Base-by-base conservation (phyloP, 2,329 filamentous ascomycete genomes). In the Cercospora janseana region DNA sequence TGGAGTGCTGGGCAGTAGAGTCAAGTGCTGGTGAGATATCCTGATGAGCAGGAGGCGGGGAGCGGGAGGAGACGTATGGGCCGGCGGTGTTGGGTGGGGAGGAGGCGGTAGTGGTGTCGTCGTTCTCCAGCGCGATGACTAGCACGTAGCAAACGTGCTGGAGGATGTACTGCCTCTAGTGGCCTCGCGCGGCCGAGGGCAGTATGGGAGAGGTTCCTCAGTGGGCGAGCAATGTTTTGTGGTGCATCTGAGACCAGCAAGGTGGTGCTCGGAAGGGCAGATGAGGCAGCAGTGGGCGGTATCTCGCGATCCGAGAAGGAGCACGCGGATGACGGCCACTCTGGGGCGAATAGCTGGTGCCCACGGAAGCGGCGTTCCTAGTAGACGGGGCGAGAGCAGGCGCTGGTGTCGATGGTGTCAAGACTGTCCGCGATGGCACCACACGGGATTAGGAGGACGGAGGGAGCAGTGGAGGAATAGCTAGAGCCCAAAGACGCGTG, bases 41-140 rank as follows among this genome's bases (percentile, higher is more conserved):
- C 53, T 53, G 51, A 16, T 23, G 35, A 13, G 26, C 20, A 21
- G 45, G 20, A 51, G 49, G 49, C 57, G 28, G 38, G 49, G 52
- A 40, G 31, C 49, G 56, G 38, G 61, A 61, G 56, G 45, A 31
- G 43, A 34, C 54, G 63, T 43, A 23, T 66, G 62, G 63, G 60
- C 56, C 55, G 64, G 59, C 63, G 64, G 62, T 56, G 57, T 54
- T 62, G 64, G 63, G 58, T 57, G 61, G 59, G 53, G 63, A 59
- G 52, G 56, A 54, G 38, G 54, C 38, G 44, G 43, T 42, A 32
- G 55, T 12, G 29, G 29, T 46, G 49, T 51, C 49, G 42, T 60
- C 56, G 60, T 58, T 57, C 55, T 65, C 63, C 64, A 66, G 64
- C 60, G 61, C 61, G 63, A 51, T 48, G 61, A 51, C 50, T 57